Percentiles rank a stretch among this genome's conserved stretches.
These are phyloP conservation scores for Fusarium tjaetaba DNA, from an alignment of 2,329 filamentous ascomycete species.

Conservation along the genomic window DNA sequence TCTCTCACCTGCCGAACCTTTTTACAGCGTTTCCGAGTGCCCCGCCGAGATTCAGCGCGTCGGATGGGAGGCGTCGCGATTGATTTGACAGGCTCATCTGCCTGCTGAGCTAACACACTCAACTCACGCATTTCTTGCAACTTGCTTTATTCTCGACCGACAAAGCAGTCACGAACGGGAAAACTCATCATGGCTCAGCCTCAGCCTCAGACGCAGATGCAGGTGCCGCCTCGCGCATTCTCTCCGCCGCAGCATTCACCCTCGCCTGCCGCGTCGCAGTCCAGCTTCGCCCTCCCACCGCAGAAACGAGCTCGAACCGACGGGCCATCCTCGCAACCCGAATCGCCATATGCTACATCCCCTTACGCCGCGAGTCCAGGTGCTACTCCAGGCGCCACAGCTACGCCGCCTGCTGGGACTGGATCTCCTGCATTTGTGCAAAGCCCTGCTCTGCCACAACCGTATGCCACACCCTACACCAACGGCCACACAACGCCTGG, in stretches of 20 bases:
- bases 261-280: constrained; percentile 67
- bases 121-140: constrained; percentile 22
- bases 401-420: constrained; percentile 52
- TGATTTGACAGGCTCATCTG: constrained; percentile 61
- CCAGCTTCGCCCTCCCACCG: constrained; percentile 69
- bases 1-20: neutral
- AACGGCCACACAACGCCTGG: constrained; percentile 51
- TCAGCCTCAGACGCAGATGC: constrained; percentile 56
- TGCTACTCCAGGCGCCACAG: constrained; percentile 53
- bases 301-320: constrained; percentile 72
- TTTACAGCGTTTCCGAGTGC: constrained; percentile 25
- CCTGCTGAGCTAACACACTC: constrained; percentile 52
- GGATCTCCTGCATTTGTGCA: constrained; percentile 51
- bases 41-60: constrained; percentile 43
- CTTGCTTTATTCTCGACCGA: constrained; percentile 15
- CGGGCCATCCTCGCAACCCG: constrained; percentile 73
- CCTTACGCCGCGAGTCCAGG: constrained; percentile 61
- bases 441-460: constrained; percentile 46
- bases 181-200: constrained; percentile 65
- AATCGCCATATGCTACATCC: constrained; percentile 67
- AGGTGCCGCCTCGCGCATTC: constrained; percentile 64
- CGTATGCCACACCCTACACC: constrained; percentile 52
- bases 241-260: constrained; percentile 71
- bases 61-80: constrained; percentile 59
- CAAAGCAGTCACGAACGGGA: neutral